These are phyloP conservation scores for Saccharomycopsis fodiens DNA, from an alignment of 805 yeast species.

Conservation along the genomic window DNA sequence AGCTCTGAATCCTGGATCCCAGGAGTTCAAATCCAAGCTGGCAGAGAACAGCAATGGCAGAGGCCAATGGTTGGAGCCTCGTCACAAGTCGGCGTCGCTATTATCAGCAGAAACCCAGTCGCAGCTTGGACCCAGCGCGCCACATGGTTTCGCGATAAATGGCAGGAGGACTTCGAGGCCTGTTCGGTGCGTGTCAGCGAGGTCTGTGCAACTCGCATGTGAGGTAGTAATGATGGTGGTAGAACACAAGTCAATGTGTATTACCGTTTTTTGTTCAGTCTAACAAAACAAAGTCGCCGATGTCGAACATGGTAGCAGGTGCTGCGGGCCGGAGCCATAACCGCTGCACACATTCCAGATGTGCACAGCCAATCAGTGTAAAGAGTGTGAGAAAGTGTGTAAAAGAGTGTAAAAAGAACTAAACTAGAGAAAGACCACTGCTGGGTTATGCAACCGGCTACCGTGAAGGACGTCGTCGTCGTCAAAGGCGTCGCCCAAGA, in stretches of 20 bases:
- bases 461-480: constrained; percentile 7
- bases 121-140: constrained; percentile 17
- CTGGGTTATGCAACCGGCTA: constrained; percentile 22
- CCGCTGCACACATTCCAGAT: constrained; percentile 4
- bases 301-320: constrained; percentile 16
- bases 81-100: no score
- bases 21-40: no score
- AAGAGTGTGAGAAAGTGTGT: background rate
- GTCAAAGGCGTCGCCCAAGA: constrained; percentile 10
- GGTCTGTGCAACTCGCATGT: background rate
- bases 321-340: constrained; percentile 18
- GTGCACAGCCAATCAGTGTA: background rate
- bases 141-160: constrained; percentile 15
- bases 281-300: constrained; percentile 17
- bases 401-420: background rate
- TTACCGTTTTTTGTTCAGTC: constrained; percentile 3
- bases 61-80: no score
- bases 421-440: constrained; percentile 16
- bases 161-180: background rate
- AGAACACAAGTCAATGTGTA: no score
- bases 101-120: constrained; percentile 18
- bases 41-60: no score
- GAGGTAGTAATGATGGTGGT: no score
- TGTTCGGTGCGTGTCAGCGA: background rate
- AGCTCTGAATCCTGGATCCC: no score